Conservation (phyloP, 176 grass and related monocot species). For the Zea luxurians region DNA sequence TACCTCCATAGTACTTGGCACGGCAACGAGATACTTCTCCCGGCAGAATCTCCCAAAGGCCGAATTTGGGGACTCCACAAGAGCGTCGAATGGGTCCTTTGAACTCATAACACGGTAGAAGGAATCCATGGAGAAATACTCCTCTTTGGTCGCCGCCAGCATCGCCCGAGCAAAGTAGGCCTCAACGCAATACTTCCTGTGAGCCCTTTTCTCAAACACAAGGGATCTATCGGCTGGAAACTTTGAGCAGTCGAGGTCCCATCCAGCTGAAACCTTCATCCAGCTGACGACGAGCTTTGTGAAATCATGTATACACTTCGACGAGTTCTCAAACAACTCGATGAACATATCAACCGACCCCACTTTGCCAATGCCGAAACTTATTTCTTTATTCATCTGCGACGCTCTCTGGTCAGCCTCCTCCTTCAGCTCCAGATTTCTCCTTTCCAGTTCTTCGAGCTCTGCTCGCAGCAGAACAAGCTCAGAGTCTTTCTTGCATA, state of each 20-base stretch:
- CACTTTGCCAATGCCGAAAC: conserved; percentile 25
- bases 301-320: conserved; percentile 68
- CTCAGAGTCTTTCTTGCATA: conserved; percentile 68
- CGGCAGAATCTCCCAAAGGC: conserved; percentile 77
- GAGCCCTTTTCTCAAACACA: conserved; percentile 48
- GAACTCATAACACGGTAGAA: conserved; percentile 61
- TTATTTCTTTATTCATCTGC: background rate
- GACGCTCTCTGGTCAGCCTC: conserved; percentile 23
- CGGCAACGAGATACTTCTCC: conserved; percentile 54
- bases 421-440: conserved; percentile 47
- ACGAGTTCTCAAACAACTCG: conserved; percentile 43
- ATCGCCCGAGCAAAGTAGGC: conserved; percentile 65
- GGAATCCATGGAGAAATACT: conserved; percentile 39
- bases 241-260: conserved; percentile 43
- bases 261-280: conserved; percentile 60
- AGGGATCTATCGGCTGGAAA: conserved; percentile 33
- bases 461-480: conserved; percentile 52
- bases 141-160: conserved; percentile 36
- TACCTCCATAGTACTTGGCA: conserved; percentile 62
- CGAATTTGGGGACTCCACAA: conserved; percentile 58
- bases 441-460: conserved; percentile 49
- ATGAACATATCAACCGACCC: conserved; percentile 48
- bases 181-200: conserved; percentile 74
- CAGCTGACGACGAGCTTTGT: conserved; percentile 53
- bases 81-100: conserved; percentile 64